These are phyloP conservation scores for Aspergillus panamensis DNA, from an alignment of 495 filamentous ascomycete genomes.

Conservation along the genomic window DNA sequence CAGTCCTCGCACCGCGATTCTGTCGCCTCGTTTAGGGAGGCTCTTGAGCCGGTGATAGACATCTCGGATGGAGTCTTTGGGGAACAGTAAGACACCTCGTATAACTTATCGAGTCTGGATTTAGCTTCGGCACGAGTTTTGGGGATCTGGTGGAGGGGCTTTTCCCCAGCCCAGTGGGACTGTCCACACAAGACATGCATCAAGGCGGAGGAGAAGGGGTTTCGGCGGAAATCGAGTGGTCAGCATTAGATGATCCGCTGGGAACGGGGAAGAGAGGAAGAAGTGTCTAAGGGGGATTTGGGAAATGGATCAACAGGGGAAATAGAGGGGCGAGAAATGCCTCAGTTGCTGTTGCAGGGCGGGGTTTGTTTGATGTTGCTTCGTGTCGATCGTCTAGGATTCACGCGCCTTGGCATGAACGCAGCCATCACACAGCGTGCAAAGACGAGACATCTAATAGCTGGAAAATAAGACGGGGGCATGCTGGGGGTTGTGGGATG, in stretches of 20 bases:
- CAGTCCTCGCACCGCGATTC: background rate
- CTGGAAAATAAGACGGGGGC: too few species aligned
- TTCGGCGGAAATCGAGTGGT: background rate
- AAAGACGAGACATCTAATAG: background rate
- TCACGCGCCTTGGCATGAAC: background rate
- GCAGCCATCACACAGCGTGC: background rate
- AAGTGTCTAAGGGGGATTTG: background rate
- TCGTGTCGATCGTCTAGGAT: conserved; percentile 2
- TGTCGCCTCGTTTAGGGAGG: background rate
- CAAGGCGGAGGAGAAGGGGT: too few species aligned
- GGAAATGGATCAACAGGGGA: conserved; percentile 1
- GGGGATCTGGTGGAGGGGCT: background rate
- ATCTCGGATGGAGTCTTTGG: background rate
- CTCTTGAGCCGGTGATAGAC: conserved; percentile 1
- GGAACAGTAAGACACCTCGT: background rate
- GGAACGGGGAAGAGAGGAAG: background rate
- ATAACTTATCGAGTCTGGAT: background rate
- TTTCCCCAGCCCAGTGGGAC: background rate
- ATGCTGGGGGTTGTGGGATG: too few species aligned
- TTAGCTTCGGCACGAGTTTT: background rate
- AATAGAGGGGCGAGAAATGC: background rate
- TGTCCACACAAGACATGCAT: background rate
- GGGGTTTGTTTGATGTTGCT: background rate
- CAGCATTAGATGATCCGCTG: background rate
- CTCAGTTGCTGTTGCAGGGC: background rate